Conservation (phyloP, 2,329 filamentous ascomycete genomes). For the Calycina marina region DNA sequence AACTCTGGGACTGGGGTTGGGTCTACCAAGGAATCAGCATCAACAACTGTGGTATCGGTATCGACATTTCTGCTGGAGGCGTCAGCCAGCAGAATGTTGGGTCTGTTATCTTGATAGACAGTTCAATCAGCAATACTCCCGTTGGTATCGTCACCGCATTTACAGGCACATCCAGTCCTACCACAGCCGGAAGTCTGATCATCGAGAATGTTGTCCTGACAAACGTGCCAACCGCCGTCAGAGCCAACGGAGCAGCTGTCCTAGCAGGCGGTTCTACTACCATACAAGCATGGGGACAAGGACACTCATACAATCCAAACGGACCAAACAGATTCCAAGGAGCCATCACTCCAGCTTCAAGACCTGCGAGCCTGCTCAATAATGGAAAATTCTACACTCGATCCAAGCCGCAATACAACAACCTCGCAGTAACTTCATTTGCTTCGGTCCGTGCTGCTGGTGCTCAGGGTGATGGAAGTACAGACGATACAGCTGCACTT, state of each 20-base stretch:
- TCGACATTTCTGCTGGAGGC: slow-evolving; percentile 33
- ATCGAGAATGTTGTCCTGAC: slow-evolving; percentile 77
- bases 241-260: slow-evolving; percentile 38
- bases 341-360: slow-evolving; percentile 26
- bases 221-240: slow-evolving; percentile 48
- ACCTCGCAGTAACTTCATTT: slow-evolving; percentile 25
- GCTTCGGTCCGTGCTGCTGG: slow-evolving; percentile 27
- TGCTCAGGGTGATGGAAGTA: slow-evolving; percentile 33
- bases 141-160: slow-evolving; percentile 36
- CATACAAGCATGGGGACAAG: slow-evolving; percentile 61
- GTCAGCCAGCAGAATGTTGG: slow-evolving; percentile 31
- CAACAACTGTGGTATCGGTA: slow-evolving; percentile 35
- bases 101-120: slow-evolving; percentile 41
- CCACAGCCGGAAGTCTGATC: slow-evolving; percentile 47
- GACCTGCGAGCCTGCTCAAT: slow-evolving; percentile 30
- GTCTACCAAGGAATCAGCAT: slow-evolving; percentile 35
- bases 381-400: slow-evolving; percentile 32
- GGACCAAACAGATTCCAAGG: slow-evolving; percentile 29
- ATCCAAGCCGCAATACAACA: slow-evolving; percentile 40
- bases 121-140: slow-evolving; percentile 31
- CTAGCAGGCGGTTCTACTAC: slow-evolving; percentile 54
- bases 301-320: slow-evolving; percentile 47
- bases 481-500: slow-evolving; percentile 61
- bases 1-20: slow-evolving; percentile 47
- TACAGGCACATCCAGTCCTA: slow-evolving; percentile 33